Percentiles rank a stretch among this genome's conserved stretches.
phyloP scores from a whole-genome alignment of 2,329 filamentous ascomycete genomes.

The Colletotrichum zoysiae region DNA sequence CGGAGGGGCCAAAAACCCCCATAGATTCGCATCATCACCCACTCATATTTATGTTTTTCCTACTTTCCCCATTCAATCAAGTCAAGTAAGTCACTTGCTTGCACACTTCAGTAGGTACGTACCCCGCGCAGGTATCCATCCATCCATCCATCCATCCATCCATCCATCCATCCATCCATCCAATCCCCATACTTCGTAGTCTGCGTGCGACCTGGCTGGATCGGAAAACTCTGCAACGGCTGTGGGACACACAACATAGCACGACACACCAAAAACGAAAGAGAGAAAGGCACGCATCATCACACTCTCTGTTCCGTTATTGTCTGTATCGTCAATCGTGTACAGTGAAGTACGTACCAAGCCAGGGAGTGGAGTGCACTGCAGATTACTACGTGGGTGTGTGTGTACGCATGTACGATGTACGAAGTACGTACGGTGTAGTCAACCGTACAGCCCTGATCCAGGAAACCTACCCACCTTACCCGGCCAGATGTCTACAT shows the following conservation, averaged over 20 bases:
- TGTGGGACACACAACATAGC: slow-evolving; percentile 11
- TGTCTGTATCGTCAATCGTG: not conserved
- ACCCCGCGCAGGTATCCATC: not conserved
- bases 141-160: no score
- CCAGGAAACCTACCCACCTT: not conserved
- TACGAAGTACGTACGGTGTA: no score
- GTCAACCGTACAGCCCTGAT: not conserved
- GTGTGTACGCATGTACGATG: no score
- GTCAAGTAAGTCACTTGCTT: not conserved
- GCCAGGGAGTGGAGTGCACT: no score
- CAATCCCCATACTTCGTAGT: slow-evolving; percentile 13
- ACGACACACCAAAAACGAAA: not conserved
- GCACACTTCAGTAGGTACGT: not conserved
- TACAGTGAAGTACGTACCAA: not conserved
- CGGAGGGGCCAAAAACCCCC: not conserved
- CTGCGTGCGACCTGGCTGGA: slow-evolving; percentile 21
- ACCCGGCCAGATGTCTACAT: no score
- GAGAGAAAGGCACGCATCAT: no score
- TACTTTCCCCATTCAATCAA: not conserved
- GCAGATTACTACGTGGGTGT: no score
- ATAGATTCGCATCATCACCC: slow-evolving; percentile 28
- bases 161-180: no score
- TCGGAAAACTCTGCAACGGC: slow-evolving; percentile 41
- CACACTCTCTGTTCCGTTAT: not conserved
- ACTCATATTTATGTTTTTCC: not conserved